Base-by-base conservation (phyloP, 495 filamentous ascomycete species). In the Trypethelium eluteriae region DNA sequence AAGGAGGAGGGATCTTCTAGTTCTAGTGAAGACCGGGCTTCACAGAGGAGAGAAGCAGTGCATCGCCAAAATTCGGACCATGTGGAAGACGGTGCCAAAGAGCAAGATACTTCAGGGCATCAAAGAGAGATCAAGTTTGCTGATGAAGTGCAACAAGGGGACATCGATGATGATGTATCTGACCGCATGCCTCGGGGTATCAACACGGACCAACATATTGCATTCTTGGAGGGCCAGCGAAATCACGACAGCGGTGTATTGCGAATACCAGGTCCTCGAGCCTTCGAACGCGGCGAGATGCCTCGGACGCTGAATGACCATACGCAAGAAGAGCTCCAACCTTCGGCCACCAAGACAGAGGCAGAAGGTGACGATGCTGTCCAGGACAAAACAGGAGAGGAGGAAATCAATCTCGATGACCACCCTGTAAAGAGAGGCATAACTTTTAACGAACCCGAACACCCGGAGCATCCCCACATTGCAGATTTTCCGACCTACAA, bases 221-320 rank as follows among this genome's bases (percentile, higher is more conserved):
- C 88, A 2, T 91, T 97, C 71, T 74, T 96, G 18, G 87, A 96
- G 75, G 87, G 90, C 25, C 70, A 72, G 56, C 92, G 95, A 72
- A 88, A 88, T 65, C 87, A 88, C 68, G 86, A 85, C 70, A 53
- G 38, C 7, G 83, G 83, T 14, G 85, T 89, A 0, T 75, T 96
- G 38, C 87, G 90, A 32, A 96, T 97, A 66, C 93, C 93, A 0
- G 90, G 91, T 53, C 93, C 92, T 2, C 81, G 90, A 70, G 93
- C 95, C 69, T 91, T 88, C 65, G 93, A 97, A 67, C 84, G 83
- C 34, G 93, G 93, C 36, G 82, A 88, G 32, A 78, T 86, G 3
- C 92, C 92, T 0, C 74, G 87, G 68, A 78, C 82, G 4, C 75
- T 93, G 16, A 79, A 81, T 36, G 83, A 83, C 61, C 81, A 79